These are phyloP conservation scores for Cynanchum wilfordii DNA, from an alignment of 257 asterid genomes.

Conservation along the genomic window DNA sequence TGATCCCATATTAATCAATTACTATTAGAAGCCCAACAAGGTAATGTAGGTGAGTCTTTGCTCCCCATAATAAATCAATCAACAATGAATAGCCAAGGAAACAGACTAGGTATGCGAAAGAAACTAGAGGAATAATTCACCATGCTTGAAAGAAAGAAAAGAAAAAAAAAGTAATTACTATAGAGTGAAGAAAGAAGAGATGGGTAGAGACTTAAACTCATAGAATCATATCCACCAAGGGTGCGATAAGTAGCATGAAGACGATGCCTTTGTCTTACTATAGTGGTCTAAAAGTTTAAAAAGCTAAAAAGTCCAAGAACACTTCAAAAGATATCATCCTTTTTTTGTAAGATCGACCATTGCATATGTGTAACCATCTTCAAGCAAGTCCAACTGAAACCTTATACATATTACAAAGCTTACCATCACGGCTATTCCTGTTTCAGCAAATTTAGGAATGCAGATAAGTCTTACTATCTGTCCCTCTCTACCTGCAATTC, in stretches of 20 bases:
- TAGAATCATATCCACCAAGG: not conserved
- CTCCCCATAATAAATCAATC: not conserved
- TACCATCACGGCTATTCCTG: constrained; percentile 88
- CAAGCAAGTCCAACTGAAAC: not conserved
- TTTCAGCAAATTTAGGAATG: constrained; percentile 77
- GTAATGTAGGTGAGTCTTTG: not conserved
- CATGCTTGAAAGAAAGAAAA: no score
- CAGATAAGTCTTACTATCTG: constrained; percentile 73
- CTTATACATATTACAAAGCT: constrained; percentile 23
- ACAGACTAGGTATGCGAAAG: not conserved
- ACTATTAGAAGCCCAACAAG: not conserved
- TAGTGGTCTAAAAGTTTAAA: not conserved
- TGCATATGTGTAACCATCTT: not conserved
- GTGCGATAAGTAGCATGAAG: not conserved
- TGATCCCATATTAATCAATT: not conserved
- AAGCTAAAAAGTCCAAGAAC: not conserved
- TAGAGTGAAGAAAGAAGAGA: not conserved
- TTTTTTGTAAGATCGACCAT: not conserved
- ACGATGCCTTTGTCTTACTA: not conserved
- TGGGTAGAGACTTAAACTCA: not conserved
- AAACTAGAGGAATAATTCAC: no score
- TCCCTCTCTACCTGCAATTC: constrained; percentile 73
- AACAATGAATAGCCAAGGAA: not conserved
- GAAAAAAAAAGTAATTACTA: not conserved
- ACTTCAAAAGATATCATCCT: not conserved